Evolutionary conservation across 2,329 filamentous ascomycete genomes (phyloP), one percentile per base, ranked within the genome.

Genomic region (Sarocladium strictum): DNA sequence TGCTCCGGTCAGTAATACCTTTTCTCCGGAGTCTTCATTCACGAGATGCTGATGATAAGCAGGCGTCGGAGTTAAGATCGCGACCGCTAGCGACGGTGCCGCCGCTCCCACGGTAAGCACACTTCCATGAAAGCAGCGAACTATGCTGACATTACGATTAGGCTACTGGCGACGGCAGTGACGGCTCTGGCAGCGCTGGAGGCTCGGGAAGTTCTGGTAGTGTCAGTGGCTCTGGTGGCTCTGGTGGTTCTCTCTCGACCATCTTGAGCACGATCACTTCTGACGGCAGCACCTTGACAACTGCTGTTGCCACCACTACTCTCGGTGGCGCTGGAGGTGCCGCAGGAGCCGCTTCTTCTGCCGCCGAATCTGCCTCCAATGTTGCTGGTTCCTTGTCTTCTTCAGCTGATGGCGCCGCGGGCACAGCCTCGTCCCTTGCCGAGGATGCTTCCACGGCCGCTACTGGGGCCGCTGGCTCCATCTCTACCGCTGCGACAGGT

Each of bases 221-320:
- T 27, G 47, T 26, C 29, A 12, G 29, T n/a, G n/a, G n/a, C n/a
- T n/a, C n/a, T 43, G 52, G 51, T n/a, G 54, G 37, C 47, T 11
- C 10, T 17, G 29, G 47, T 24, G 47, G 47, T 45, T 62, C 63
- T 38, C 60, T 67, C 33, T 72, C 72, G 49, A 73, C 67, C 57
- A 63, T 70, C 50, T 66, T 68, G 59, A 71, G 65, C 57, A 69
- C 68, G 40, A 54, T 69, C 32, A 64, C 69, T 51, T 69, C 68
- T 41, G 71, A 64, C 49, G 63, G 64, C 32, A 61, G 64, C 43
- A 65, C 65, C 55, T 57, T 67, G 55, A 69, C 67, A 43, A 61
- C 65, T 40, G 67, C 72, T n/a, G 63, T 72, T 21, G 62, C 64
- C 33, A 72, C 72, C 49, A 70, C 68, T 35, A 66, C 68, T 54